phyloP scores from a whole-genome alignment of 495 filamentous ascomycete species.

The Hypoxylon cercidicola region DNA sequence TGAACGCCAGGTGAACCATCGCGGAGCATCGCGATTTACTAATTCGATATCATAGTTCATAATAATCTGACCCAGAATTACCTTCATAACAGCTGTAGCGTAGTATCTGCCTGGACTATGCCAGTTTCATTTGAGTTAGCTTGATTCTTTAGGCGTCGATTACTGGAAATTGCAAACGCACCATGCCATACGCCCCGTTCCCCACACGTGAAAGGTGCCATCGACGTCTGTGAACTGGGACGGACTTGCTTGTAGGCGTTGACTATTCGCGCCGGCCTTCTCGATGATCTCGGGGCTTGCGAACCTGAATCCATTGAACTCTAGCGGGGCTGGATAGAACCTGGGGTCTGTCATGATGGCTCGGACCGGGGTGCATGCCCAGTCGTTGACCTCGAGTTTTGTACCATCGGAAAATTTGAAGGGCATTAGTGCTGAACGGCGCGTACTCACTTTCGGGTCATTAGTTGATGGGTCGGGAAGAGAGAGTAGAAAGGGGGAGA shows the following conservation, averaged over 20 bases:
- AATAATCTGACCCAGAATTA: conserved; percentile 40
- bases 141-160: neutral
- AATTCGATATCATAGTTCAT: conserved; percentile 39
- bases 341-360: conserved; percentile 27
- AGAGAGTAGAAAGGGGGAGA: neutral
- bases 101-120: conserved; percentile 42
- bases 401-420: conserved; percentile 47
- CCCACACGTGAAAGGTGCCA: conserved; percentile 41
- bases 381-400: conserved; percentile 36
- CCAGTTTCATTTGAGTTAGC: conserved; percentile 1
- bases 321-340: conserved; percentile 27
- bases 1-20: conserved; percentile 41
- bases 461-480: neutral
- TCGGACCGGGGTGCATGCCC: conserved; percentile 40
- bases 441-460: conserved; percentile 39
- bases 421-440: conserved; percentile 37
- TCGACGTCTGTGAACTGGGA: conserved; percentile 38
- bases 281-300: neutral
- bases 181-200: conserved; percentile 41
- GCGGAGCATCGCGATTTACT: conserved; percentile 10
- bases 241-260: conserved; percentile 19
- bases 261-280: neutral
- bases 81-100: conserved; percentile 42
- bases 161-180: conserved; percentile 14
- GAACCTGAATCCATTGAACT: conserved; percentile 45